Percentiles rank a stretch among this genome's conserved stretches.
Evolutionary conservation across 2,329 filamentous ascomycete species (phyloP).

Genomic region (Bisporella sp.): DNA sequence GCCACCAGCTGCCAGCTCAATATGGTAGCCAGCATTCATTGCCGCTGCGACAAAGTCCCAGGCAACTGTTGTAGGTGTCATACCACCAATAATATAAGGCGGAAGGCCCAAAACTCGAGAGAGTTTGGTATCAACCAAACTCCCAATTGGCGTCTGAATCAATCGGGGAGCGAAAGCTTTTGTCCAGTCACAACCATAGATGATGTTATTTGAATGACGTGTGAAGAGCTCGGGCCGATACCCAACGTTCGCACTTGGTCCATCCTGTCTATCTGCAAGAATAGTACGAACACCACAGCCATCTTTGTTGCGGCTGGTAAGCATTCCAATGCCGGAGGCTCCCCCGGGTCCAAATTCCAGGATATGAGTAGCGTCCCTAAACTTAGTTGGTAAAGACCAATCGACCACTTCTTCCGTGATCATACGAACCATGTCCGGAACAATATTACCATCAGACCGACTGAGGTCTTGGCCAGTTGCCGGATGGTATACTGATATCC

Average conservation of each 20-base stretch:
- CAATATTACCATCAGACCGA: conserved; percentile 53
- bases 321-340: neutral
- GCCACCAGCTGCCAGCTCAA: neutral
- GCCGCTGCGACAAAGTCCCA: neutral
- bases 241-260: neutral
- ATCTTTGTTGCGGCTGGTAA: neutral
- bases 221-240: neutral
- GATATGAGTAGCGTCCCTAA: conserved; percentile 77
- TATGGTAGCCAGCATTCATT: conserved; percentile 1
- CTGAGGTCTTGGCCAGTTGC: conserved; percentile 78
- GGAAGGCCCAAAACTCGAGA: neutral
- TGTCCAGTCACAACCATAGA: neutral
- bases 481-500: conserved; percentile 79
- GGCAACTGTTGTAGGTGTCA: neutral
- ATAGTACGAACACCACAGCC: neutral
- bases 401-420: conserved; percentile 87
- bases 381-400: conserved; percentile 88
- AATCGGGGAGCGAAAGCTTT: neutral
- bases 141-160: neutral
- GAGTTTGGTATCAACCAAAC: neutral
- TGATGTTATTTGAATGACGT: neutral
- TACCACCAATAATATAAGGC: neutral
- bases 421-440: conserved; percentile 77
- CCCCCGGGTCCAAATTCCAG: conserved; percentile 46
- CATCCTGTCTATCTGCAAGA: neutral